Percentiles rank a stretch among this genome's conserved stretches.
phyloP scores from a whole-genome alignment of 116 monocot genomes.

The Trichopus zeylanicus region DNA sequence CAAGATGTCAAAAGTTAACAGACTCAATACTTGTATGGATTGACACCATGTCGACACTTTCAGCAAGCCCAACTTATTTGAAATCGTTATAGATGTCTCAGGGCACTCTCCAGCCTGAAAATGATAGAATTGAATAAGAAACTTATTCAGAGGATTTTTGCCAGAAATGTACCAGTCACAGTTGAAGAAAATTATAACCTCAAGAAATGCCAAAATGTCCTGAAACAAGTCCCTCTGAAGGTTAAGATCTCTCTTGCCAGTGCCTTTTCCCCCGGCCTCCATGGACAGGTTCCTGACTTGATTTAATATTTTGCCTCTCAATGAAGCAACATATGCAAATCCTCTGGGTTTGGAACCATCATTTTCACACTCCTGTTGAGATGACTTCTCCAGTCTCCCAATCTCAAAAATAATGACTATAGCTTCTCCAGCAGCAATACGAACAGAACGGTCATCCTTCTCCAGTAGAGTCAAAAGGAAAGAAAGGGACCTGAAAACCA shows the following conservation, averaged over 20 bases:
- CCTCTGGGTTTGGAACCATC: conserved; percentile 31
- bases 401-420: conserved; percentile 72
- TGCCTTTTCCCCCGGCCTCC: conserved; percentile 89
- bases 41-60: conserved; percentile 47
- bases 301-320: conserved; percentile 63
- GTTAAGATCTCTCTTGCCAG: conserved; percentile 69
- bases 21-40: conserved; percentile 34
- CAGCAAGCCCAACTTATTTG: conserved; percentile 29
- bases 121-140: no score
- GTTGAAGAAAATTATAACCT: conserved; percentile 23
- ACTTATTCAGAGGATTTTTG: no score
- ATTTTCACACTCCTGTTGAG: conserved; percentile 19
- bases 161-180: background rate
- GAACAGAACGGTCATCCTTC: conserved; percentile 68
- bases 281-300: conserved; percentile 46
- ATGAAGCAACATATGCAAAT: conserved; percentile 30
- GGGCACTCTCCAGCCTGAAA: conserved; percentile 42
- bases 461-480: conserved; percentile 67
- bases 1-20: background rate
- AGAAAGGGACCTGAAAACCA: conserved; percentile 41
- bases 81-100: conserved; percentile 43
- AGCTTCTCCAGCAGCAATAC: conserved; percentile 96
- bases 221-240: conserved; percentile 71
- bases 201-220: conserved; percentile 40
- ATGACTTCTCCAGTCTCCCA: conserved; percentile 35